Evolutionary conservation across 192 early-diverging fungal genomes (phyloP), one percentile per base, ranked within the genome.

Genomic region (Coemansia aciculifera): DNA sequence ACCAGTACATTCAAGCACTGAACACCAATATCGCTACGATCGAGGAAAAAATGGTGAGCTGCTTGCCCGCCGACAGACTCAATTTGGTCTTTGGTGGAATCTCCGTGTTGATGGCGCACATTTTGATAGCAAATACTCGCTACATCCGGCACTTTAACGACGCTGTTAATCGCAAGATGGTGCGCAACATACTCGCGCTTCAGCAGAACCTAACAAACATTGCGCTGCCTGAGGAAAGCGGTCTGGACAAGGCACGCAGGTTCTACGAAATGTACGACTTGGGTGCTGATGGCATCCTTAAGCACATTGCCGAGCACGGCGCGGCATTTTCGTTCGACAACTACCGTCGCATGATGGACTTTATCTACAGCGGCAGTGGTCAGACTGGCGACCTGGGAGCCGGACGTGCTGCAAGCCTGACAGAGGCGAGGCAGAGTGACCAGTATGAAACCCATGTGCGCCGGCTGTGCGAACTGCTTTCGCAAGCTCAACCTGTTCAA

Each of bases 151-250:
- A 87, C 46, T 74, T 88, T 31, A 94, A 93, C 79, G 59, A 34
- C 9, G 85, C 85, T 12, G 95, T 93, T 49, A 89, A 86, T 9
- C 77, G 72, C 60, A 93, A 93, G 74, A 90, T 96, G 84, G 75
- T 89, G 5, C 88, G 91, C 64, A 95, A 95, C 64, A 88, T 95
- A 7, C 83, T 91, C 13, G 90, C 94, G 9, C 75, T 95, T 48
- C 94, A 95, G 54, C 95, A 97, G 69, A 93, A 94, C 71, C 73
- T 97, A 24, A 93, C 87, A 24, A 95, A 93, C 73, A 88, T 95
- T 77, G 79, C 87, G 5, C 66, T 83, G 46, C 78, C 87, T 5
- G 86, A 88, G 61, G 86, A 89, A 46, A 85, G 86, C 44, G 86
- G 86, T 8, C 79, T 96, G 54, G 91, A 90, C 40, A 80, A 81